Conservation (phyloP, 805 yeast genomes). For the Candida tallmaniae region DNA sequence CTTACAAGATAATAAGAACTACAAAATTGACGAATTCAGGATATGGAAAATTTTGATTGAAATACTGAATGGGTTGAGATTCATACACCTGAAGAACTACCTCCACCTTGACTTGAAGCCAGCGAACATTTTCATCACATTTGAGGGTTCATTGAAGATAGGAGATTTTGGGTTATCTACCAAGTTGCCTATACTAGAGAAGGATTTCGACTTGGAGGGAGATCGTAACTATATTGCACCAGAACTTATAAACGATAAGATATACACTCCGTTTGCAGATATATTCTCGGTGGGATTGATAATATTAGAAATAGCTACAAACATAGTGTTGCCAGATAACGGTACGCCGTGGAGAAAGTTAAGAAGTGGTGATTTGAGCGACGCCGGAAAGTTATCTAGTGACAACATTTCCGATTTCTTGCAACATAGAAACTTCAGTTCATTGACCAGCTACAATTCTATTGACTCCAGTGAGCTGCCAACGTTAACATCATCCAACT, state of each 20-base stretch:
- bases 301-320: constrained; percentile 93
- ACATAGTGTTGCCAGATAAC: constrained; percentile 89
- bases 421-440: constrained; percentile 32
- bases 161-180: constrained; percentile 98
- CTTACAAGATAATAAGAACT: constrained; percentile 65
- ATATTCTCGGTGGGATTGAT: constrained; percentile 91
- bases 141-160: constrained; percentile 89
- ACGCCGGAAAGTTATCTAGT: constrained; percentile 79
- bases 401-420: constrained; percentile 42
- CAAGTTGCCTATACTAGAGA: constrained; percentile 60
- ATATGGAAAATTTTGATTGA: constrained; percentile 95
- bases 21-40: constrained; percentile 90
- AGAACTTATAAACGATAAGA: constrained; percentile 77
- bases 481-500: constrained; percentile 4
- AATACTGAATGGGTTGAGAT: constrained; percentile 70
- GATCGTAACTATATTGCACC: constrained; percentile 98
- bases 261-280: constrained; percentile 89
- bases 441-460: constrained; percentile 30
- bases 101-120: constrained; percentile 92
- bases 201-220: constrained; percentile 86
- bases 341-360: constrained; percentile 96
- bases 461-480: constrained; percentile 7
- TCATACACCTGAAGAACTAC: constrained; percentile 69
- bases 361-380: constrained; percentile 91
- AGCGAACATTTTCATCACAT: constrained; percentile 88